Conservation (phyloP, 805 yeast species). For the Cyberlindnera xishuangbannaensis region DNA sequence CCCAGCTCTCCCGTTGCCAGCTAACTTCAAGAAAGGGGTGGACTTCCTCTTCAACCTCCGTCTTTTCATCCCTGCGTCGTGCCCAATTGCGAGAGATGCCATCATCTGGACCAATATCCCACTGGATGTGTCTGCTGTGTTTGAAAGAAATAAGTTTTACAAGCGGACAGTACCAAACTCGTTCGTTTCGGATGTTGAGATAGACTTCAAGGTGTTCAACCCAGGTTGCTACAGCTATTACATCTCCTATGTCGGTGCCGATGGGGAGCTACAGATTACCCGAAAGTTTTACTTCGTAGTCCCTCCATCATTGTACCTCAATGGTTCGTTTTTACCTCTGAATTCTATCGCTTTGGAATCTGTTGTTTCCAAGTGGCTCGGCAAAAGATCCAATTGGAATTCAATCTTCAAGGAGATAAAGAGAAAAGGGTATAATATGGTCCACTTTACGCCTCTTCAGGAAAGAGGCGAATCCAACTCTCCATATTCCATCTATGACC, state of each 20-base stretch:
- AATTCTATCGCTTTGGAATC: constrained; percentile 80
- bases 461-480: constrained; percentile 85
- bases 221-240: constrained; percentile 84
- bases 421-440: constrained; percentile 85
- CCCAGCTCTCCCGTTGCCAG: constrained; percentile 35
- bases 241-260: constrained; percentile 45
- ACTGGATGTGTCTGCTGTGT: constrained; percentile 32
- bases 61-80: constrained; percentile 68
- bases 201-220: constrained; percentile 53
- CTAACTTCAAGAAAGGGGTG: constrained; percentile 28
- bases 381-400: constrained; percentile 63
- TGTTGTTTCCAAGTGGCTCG: constrained; percentile 89
- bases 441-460: constrained; percentile 94
- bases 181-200: constrained; percentile 55
- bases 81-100: constrained; percentile 67
- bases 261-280: constrained; percentile 40
- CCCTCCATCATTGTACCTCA: constrained; percentile 65
- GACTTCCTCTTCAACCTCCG: constrained; percentile 46
- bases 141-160: constrained; percentile 52
- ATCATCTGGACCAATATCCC: constrained; percentile 73
- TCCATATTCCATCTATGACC: constrained; percentile 90
- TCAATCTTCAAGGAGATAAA: constrained; percentile 53
- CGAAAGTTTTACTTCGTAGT: constrained; percentile 68
- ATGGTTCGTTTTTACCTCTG: constrained; percentile 54
- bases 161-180: constrained; percentile 46